Percentiles rank a stretch among this genome's conserved stretches.
phyloP scores from a whole-genome alignment of 2,329 filamentous ascomycete species.

The Colletotrichum sublineola region DNA sequence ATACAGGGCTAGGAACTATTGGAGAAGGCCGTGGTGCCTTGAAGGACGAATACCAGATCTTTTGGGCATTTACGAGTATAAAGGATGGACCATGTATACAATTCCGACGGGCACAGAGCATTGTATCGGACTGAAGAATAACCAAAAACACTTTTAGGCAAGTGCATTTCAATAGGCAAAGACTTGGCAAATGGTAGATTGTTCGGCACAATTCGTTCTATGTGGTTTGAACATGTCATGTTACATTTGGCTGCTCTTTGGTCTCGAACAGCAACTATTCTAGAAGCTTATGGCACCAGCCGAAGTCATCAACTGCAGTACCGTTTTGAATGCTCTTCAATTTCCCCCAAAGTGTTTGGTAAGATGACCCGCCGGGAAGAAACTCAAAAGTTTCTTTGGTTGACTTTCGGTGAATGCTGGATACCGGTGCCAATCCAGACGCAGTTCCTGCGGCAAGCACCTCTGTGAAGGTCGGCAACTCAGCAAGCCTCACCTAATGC shows the following conservation, averaged over 20 bases:
- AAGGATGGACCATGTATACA: slow-evolving; percentile 31
- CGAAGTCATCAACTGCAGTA: not conserved
- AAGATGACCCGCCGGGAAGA: not conserved
- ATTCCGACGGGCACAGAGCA: slow-evolving; percentile 7
- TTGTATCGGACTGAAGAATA: not conserved
- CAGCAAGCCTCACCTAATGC: slow-evolving; percentile 9
- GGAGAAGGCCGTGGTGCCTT: slow-evolving; percentile 11
- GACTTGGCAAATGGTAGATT: not conserved
- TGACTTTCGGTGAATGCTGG: slow-evolving; percentile 16
- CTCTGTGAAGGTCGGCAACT: slow-evolving; percentile 19
- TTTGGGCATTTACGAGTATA: slow-evolving; percentile 32
- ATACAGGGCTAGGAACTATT: slow-evolving; percentile 3
- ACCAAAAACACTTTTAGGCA: too few species aligned
- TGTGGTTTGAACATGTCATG: not conserved
- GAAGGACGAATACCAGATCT: slow-evolving; percentile 18
- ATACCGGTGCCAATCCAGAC: slow-evolving; percentile 10
- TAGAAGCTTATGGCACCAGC: slow-evolving; percentile 16
- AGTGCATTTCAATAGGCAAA: too few species aligned
- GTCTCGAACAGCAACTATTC: not conserved
- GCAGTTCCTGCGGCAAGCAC: slow-evolving; percentile 27
- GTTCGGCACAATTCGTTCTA: not conserved
- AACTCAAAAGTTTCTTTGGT: slow-evolving; percentile 15
- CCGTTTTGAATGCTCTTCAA: slow-evolving; percentile 20
- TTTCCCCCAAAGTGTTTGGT: not conserved
- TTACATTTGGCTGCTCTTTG: not conserved